Evolutionary conservation across 169 alveolate species (phyloP).

Genomic region (Eimeria praecox): DNA sequence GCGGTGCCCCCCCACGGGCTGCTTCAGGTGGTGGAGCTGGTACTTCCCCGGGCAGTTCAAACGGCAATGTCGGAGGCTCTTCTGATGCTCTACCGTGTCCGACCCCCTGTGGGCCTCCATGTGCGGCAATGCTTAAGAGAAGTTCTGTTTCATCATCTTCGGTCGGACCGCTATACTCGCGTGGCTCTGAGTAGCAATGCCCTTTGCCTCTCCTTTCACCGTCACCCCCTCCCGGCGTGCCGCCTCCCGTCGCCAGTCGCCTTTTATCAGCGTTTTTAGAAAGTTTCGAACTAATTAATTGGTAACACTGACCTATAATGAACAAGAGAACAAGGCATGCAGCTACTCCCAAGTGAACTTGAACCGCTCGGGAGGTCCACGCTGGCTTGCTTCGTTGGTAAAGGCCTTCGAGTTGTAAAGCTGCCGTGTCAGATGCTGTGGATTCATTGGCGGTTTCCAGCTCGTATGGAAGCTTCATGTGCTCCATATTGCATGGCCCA

Average conservation of each 20-base stretch:
- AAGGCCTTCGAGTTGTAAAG: neutral
- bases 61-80: no score
- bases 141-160: neutral
- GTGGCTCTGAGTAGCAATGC: neutral
- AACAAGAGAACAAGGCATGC: constrained; percentile 4
- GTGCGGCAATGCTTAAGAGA: neutral
- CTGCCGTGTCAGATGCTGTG: neutral
- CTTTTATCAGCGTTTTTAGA: neutral
- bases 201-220: neutral
- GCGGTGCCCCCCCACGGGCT: no score
- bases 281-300: neutral
- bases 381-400: neutral
- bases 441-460: neutral
- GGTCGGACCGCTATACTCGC: neutral
- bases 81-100: no score
- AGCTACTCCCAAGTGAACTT: neutral
- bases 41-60: no score
- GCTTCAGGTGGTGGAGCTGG: no score
- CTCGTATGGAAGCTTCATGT: neutral
- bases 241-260: constrained; percentile 7
- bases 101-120: no score
- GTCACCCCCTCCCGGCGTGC: neutral
- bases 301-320: neutral
- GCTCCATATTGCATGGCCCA: constrained; percentile 12
- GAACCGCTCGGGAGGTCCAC: neutral